Base-by-base conservation (phyloP, 768 basidiomycete genomes). In the Tricholoma bakamatsutake region DNA sequence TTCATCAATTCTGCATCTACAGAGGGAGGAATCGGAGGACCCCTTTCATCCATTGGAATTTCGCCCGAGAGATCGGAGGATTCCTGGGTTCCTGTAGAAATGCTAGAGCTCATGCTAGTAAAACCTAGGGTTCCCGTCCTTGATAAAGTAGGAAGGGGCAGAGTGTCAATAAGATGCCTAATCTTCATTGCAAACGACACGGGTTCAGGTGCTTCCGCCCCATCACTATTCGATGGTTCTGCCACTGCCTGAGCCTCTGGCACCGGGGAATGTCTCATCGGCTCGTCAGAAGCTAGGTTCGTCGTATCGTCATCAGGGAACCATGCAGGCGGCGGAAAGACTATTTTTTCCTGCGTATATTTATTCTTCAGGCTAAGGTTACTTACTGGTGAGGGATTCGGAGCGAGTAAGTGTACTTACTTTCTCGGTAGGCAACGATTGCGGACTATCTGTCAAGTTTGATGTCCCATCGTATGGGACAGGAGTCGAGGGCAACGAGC, bases 291-390 rank as follows among this genome's bases (percentile, higher is more conserved):
- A 27, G 4, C 43, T 34, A 52, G 30, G 11, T 56, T 56, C 31
- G 50, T 57, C 49, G 39, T 55, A 30, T 65, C 63, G 58, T 75
- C 74, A 54, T 70, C 70, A 28, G 76, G 65, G 35, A 70, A 69
- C 78, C 78, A 79, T n/a, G 76, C 76, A 1, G 77, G 74, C 13
- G 77, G 78, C 30, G 78, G 78, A 57, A 77, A 79, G 43, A 71
- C 61, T 5, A 72, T 57, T 34, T 66, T 57, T 50, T 64, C 55
- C 57, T 66, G 49, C 52, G 46, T 48, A 11, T 48, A 30, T 17
- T 48, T n/a, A 8, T 48, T 48, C 49, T 63, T 63, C n/a, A 57
- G 34, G 50, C 54, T 56, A 24, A 62, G 49, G 28, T 64, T 65
- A 55, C 61, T 64, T 65, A 55, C 61, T 62, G 1, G 69, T 64